Base-by-base conservation (phyloP, 768 basidiomycete species). In the Pulveroboletus sp. region DNA sequence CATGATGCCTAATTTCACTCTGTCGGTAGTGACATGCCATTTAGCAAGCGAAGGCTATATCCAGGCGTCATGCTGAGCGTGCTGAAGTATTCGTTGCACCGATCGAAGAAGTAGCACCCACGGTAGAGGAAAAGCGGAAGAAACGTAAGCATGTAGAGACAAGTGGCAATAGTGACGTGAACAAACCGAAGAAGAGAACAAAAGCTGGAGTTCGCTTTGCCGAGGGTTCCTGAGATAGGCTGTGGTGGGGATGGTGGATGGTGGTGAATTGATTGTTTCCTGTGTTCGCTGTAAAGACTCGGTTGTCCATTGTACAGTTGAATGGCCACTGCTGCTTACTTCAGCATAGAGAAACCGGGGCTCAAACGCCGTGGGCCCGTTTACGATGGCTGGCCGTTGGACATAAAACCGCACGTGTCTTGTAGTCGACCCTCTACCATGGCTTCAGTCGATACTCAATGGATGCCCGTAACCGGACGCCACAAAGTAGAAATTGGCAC, bases 51-150 rank as follows among this genome's bases (percentile, higher is more conserved):
- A 86, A 88, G 54, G 76, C 77, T 10, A 80, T 81, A 5, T 83
- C 78, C 21, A 80, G 83, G 60, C 82, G 85, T 47, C 81, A 76
- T 39, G 86, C 82, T 21, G 83, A 89, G 66, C 85, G 96, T 18
- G 89, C 90, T 47, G 85, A 92, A 67, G 90, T 80, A 0, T 98
- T 89, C 49, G 76, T 93, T 40, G 90, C 93, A 2, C 96, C 96
- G 2, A 75, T 71, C n/a, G 95, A 99, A 67, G 72, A 72, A 18
- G 78, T 77, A 2, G 87, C 77, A 21, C 82, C 81, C 1, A 85
- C 83, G 1, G 81, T 93, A 14, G 86, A 86, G 65, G 85, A 92
- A 65, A 92, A 86, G 65, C 79, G 79, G 63, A 81, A 79, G 66
- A 73, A 71, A 56, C 80, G 70, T 42, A 69, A 66, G 49, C 76